These are phyloP conservation scores for Camellia granthamiana DNA, from an alignment of 148 eudicot species.

Conservation along the genomic window DNA sequence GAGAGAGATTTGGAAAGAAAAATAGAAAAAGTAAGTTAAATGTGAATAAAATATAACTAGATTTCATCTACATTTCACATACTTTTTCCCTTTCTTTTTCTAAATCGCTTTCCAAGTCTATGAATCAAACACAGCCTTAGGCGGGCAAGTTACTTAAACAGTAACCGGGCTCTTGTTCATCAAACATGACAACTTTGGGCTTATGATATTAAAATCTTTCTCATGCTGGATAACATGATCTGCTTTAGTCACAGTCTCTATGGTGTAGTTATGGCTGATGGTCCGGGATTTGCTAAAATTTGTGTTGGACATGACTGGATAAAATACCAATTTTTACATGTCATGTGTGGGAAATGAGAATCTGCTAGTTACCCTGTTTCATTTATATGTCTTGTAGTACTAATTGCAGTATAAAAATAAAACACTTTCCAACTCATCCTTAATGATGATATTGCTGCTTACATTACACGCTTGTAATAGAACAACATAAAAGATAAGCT, in stretches of 20 bases:
- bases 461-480: neutral
- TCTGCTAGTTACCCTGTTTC: slow-evolving; percentile 5
- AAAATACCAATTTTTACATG: neutral
- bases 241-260: neutral
- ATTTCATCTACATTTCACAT: no score
- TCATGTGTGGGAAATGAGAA: neutral
- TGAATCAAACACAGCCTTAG: no score
- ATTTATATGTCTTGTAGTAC: neutral
- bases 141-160: neutral
- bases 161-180: neutral
- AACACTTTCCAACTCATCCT: neutral
- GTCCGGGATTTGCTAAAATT: neutral
- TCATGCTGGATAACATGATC: neutral
- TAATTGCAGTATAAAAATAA: neutral
- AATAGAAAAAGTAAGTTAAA: no score
- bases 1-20: no score
- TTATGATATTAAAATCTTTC: neutral
- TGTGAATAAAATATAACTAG: no score
- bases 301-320: neutral
- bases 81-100: no score
- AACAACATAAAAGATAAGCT: neutral
- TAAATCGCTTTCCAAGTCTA: no score
- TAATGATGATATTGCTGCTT: no score
- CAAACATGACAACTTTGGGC: neutral
- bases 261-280: neutral